Evolutionary conservation across 2,329 filamentous ascomycete species (phyloP), one percentile per base, ranked within the genome.

Genomic region (Bisporella sp.): DNA sequence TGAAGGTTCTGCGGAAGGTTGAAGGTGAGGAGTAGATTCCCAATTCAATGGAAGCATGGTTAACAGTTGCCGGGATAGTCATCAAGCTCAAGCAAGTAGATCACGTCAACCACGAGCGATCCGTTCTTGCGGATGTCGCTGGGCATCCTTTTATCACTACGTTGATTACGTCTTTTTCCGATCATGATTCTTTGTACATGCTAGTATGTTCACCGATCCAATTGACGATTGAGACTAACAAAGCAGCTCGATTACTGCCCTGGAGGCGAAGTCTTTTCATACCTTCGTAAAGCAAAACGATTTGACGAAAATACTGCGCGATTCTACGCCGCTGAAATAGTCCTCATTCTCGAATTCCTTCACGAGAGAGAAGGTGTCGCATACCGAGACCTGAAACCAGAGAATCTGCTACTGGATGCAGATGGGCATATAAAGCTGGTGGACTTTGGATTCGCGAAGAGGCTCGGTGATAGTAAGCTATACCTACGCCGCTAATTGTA

Each of bases 11-110:
- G 57, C 81, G 86, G 55, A 85, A 85, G 64, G 75, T 79, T 49
- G 77, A 84, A 62, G 71, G 68, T 68, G 46, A 30, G 65, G 21
- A 21, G 21, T 21, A 21, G 21, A 21, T 51, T 5, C 13, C 31
- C 6, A 5, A 32, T 31, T 47, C 40, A 7, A 37, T 29, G 28
- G 35, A 13, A 5, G 31, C 31, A 6, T 7, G n/a, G 45, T 30
- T 47, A 13, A 37, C 46, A 42, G 3, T 21, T 21, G 43, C 39
- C 37, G 30, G 41, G 45, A 45, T 62, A 79, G 84, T 93, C 42
- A 85, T 93, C 66, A 84, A 84, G 56, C 77, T 92, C 51, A 92
- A 92, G 73, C 88, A 93, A 65, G 84, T 92, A 59, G 87, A 92
- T 69, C 88, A 93, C 68, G 87, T 92, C 49, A 84, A 86, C 54